Percentiles rank a stretch among this genome's conserved stretches.
Conservation (phyloP, 2,329 filamentous ascomycete genomes). For the Fusarium dlaminii region DNA sequence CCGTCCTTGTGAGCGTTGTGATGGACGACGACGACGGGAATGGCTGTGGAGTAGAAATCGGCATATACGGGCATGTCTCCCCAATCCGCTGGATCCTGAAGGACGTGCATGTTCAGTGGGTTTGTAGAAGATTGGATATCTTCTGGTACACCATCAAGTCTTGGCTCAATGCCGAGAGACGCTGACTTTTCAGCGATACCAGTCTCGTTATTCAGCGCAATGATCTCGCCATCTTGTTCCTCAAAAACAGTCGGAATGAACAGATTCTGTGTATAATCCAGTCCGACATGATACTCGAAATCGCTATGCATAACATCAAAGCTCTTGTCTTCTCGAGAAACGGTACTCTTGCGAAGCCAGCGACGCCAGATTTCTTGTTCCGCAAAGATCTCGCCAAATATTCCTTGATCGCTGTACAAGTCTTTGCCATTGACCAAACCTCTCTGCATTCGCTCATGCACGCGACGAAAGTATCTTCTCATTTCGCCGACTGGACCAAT, state of each 20-base stretch:
- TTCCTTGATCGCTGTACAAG: conserved; percentile 42
- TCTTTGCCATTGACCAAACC: not conserved
- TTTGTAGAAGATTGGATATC: conserved; percentile 10
- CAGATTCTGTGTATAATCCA: conserved; percentile 31
- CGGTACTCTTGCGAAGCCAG: not conserved
- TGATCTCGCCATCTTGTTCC: conserved; percentile 31
- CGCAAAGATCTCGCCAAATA: conserved; percentile 42
- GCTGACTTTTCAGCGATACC: conserved; percentile 12
- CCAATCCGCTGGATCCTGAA: conserved; percentile 1
- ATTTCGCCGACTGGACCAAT: conserved; percentile 41
- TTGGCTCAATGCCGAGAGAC: not conserved
- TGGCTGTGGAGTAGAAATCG: conserved; percentile 29
- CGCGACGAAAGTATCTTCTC: conserved; percentile 33
- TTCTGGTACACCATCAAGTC: conserved; percentile 2
- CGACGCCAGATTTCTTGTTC: conserved; percentile 40
- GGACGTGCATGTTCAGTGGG: not conserved
- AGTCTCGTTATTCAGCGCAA: conserved; percentile 16
- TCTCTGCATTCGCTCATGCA: conserved; percentile 32
- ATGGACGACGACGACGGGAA: conserved; percentile 28
- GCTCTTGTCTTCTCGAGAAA: not conserved
- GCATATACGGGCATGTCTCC: conserved; percentile 29
- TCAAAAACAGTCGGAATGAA: conserved; percentile 34
- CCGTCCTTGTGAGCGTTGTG: conserved; percentile 34
- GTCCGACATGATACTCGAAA: conserved; percentile 33
- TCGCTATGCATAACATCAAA: not conserved